Evolutionary conservation across 2,329 filamentous ascomycete species (phyloP).

Genomic region (Ophidiomyces ophidiicola): DNA sequence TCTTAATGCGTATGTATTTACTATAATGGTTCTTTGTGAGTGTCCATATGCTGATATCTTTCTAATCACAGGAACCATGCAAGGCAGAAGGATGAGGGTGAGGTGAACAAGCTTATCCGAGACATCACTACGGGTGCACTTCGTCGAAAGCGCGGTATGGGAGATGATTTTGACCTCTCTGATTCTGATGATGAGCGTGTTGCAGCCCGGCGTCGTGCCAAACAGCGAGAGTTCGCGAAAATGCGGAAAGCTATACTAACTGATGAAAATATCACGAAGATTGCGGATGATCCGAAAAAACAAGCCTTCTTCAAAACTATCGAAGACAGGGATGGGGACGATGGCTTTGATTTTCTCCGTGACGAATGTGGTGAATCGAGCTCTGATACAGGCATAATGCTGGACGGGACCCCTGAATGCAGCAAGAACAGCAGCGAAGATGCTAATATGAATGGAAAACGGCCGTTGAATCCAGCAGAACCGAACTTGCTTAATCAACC

Average conservation of each 20-base stretch:
- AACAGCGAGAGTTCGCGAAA: slow-evolving; percentile 76
- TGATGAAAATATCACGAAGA: slow-evolving; percentile 81
- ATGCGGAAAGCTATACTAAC: slow-evolving; percentile 81
- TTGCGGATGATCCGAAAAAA: slow-evolving; percentile 79
- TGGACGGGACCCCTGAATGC: slow-evolving; percentile 14
- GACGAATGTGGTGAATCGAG: slow-evolving; percentile 25
- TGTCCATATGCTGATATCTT: slow-evolving; percentile 16
- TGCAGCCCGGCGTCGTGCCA: slow-evolving; percentile 63
- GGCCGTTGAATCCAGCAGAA: slow-evolving; percentile 29
- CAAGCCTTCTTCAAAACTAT: slow-evolving; percentile 82
- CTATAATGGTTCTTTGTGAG: slow-evolving; percentile 5
- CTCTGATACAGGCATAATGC: slow-evolving; percentile 3
- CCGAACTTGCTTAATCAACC: slow-evolving; percentile 40
- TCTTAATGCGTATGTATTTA: slow-evolving; percentile 64
- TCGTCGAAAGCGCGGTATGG: slow-evolving; percentile 61
- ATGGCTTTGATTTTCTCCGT: slow-evolving; percentile 61
- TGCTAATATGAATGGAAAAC: slow-evolving; percentile 17
- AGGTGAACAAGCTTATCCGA: slow-evolving; percentile 80
- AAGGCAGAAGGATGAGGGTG: slow-evolving; percentile 68
- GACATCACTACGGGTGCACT: slow-evolving; percentile 84
- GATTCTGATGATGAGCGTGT: slow-evolving; percentile 76
- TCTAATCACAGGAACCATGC: slow-evolving; percentile 54
- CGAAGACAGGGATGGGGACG: slow-evolving; percentile 61
- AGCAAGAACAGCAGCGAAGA: slow-evolving; percentile 4
- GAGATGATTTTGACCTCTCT: slow-evolving; percentile 69